Evolutionary conservation across 2,329 filamentous ascomycete species (phyloP), one percentile per base, ranked within the genome.

Genomic region (Trichoderma sp.): DNA sequence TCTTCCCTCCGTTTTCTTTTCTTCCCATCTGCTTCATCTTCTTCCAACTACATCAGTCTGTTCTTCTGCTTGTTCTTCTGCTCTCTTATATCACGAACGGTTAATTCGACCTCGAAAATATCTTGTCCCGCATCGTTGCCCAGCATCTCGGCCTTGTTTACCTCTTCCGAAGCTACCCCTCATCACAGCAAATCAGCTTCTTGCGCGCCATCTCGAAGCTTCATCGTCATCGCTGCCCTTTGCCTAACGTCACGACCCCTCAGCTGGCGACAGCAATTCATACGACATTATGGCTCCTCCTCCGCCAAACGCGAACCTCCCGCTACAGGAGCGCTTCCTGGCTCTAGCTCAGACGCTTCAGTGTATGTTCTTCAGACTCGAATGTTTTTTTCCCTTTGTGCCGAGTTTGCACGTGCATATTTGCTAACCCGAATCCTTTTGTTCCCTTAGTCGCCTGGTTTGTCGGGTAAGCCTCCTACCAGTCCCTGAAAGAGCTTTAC

Each of bases 281-380:
- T 28, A 11, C 36, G 58, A 32, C 17, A 53, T 0, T 7, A 71
- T 66, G 59, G 50, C 62, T 50, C 59, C 68, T 63, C 57, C 70
- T 61, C 71, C 59, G 36, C 59, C 71, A 69, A 55, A 32, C 36
- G 30, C 66, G 23, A 66, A 65, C 17, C 30, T 32, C 30, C 50
- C 93, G 81, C 85, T 96, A 78, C 84, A 85, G 79, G 90, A 96
- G 85, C 89, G 94, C 79, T 84, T 97, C 73, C 83, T 93, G 78
- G 86, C 88, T 76, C 87, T 98, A 76, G 94, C 92, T 76, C 91
- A 97, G 82, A 98, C 95, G 59, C 87, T 98, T 76, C 96, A 98
- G 86, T 99, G 95, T 92, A 90, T 82, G 85, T 90, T 81, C 8
- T 50, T 80, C 75, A 67, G 13, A 32, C 55, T 39, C 47, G 11